Evolutionary conservation across 768 basidiomycete genomes (phyloP), one percentile per base, ranked within the genome.

Genomic region (Macrolepiota dolichaula): DNA sequence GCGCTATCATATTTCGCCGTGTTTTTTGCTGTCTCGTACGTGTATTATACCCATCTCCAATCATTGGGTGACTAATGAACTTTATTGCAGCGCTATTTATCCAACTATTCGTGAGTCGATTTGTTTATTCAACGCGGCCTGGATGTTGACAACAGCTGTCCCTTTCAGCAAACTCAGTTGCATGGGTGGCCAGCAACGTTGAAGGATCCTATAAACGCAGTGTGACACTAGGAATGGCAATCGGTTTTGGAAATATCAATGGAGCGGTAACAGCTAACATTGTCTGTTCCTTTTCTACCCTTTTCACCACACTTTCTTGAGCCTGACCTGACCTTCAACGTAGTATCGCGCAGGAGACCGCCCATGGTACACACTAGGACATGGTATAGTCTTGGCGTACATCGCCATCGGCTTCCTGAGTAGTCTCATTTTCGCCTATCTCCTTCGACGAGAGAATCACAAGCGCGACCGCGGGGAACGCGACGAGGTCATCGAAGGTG

Each of bases 181-280:
- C 88, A 32, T 92, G 88, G 88, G 81, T 88, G 17, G 85, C 85
- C 17, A 81, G 85, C 56, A 91, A 89, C 61, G 79, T 85, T 42
- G 90, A 91, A 68, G 88, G 90, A 0, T 79, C 86, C 2, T 91
- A 89, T 69, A 91, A 91, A 70, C 84, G 89, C 9, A 83, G 84
- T 52, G 84, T 87, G 11, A 85, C 85, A 1, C 76, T 91, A 3
- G 88, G 82, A 1, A 84, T 89, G 81, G 85, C 86, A 2, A 88
- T 89, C 62, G 87, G 88, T 47, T 76, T 76, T 70, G 87, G 86
- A 9, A 89, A 88, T 67, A 73, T 89, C 36, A 87, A 89, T 64
- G 89, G 87, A 11, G 87, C 86, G 13, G 81, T 89, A 11, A 79
- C 83, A 7, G 81, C 85, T 22, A 89, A 88, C 66, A 80, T 89